These are phyloP conservation scores for Halocafeteria seosinensis DNA, from an alignment of 108 stramenopile species.

Conservation along the genomic window DNA sequence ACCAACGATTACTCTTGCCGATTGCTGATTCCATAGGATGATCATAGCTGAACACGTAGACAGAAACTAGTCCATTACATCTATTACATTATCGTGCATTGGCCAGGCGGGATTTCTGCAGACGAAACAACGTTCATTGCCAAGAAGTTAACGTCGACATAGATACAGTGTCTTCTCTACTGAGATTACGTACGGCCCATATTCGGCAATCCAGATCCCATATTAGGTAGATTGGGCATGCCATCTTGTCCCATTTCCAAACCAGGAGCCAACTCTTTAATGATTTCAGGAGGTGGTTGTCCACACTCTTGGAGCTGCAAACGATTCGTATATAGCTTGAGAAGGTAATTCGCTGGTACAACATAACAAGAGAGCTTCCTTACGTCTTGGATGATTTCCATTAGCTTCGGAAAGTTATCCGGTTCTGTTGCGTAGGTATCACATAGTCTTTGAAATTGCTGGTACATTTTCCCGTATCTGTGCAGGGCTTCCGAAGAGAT, in stretches of 20 bases:
- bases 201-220: background rate
- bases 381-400: conserved; percentile 14
- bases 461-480: conserved; percentile 56
- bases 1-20: too few species aligned
- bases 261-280: conserved; percentile 85
- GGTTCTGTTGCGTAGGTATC: conserved; percentile 75
- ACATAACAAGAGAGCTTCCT: too few species aligned
- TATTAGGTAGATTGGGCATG: conserved; percentile 55
- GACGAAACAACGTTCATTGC: too few species aligned
- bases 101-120: too few species aligned
- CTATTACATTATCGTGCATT: too few species aligned
- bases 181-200: too few species aligned
- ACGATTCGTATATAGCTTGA: background rate
- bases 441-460: conserved; percentile 67
- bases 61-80: too few species aligned
- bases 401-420: conserved; percentile 55
- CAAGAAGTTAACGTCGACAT: too few species aligned
- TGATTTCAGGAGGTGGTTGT: conserved; percentile 79
- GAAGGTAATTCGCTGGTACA: background rate
- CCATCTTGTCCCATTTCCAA: conserved; percentile 77
- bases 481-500: too few species aligned
- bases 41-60: too few species aligned
- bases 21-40: too few species aligned
- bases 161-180: too few species aligned
- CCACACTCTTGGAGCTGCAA: conserved; percentile 57